Evolutionary conservation across 352 stramenopile species (phyloP).

Genomic region (Globisporangium ultimum): DNA sequence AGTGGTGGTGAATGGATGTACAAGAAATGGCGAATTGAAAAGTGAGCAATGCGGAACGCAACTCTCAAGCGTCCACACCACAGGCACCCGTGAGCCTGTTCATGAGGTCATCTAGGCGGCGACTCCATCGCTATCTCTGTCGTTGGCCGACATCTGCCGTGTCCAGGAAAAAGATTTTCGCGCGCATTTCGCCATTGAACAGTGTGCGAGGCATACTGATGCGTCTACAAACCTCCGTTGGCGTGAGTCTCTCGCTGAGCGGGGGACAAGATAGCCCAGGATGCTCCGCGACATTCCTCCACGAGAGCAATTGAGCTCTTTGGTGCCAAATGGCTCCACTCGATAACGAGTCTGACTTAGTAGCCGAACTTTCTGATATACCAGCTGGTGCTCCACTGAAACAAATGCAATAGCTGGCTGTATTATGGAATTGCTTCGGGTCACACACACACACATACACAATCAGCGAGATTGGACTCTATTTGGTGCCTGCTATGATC

Average conservation of each 20-base stretch:
- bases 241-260: not conserved
- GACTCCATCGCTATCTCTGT: too few relatives aligned
- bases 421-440: too few relatives aligned
- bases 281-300: not conserved
- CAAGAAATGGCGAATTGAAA: conserved; percentile 1
- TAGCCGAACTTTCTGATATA: not conserved
- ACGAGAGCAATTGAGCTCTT: not conserved
- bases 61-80: not conserved
- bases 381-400: not conserved
- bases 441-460: too few relatives aligned
- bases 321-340: not conserved
- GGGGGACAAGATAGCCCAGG: not conserved
- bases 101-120: too few relatives aligned
- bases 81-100: too few relatives aligned
- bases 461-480: too few relatives aligned
- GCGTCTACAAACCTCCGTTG: too few relatives aligned
- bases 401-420: too few relatives aligned
- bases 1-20: not conserved
- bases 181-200: not conserved
- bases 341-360: not conserved
- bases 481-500: too few relatives aligned
- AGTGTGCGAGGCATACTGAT: not conserved
- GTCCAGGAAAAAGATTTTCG: not conserved
- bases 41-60: not conserved
- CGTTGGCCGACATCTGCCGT: not conserved